These are phyloP conservation scores for Blastobotrys elegans DNA, from an alignment of 1,139 yeast species.

Conservation along the genomic window DNA sequence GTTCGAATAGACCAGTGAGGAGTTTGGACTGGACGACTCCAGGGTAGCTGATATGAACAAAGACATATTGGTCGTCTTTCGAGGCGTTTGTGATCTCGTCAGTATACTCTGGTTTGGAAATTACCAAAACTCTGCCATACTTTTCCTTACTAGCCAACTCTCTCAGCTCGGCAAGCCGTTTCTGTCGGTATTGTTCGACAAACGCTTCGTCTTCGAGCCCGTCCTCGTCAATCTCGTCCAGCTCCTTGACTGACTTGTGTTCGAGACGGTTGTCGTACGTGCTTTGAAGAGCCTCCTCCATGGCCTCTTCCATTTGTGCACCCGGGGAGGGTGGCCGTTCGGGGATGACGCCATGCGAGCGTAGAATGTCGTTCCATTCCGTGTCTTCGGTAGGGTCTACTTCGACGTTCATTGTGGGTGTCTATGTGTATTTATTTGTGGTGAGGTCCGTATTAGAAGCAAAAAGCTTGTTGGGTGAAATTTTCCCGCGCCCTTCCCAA, in stretches of 20 bases:
- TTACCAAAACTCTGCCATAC: slow-evolving; percentile 72
- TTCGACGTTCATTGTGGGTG: slow-evolving; percentile 56
- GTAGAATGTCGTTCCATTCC: slow-evolving; percentile 94
- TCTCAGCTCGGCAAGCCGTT: slow-evolving; percentile 69
- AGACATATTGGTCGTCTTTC: slow-evolving; percentile 46
- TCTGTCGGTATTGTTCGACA: slow-evolving; percentile 64
- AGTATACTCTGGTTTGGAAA: slow-evolving; percentile 83
- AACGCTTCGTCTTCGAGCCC: slow-evolving; percentile 70
- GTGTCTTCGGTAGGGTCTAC: slow-evolving; percentile 96
- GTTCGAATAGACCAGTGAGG: slow-evolving; percentile 48
- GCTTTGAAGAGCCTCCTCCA: slow-evolving; percentile 71
- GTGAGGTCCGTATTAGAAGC: no score
- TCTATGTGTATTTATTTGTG: no score
- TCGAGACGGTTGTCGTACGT: slow-evolving; percentile 78
- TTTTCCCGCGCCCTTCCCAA: no score
- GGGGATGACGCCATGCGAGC: slow-evolving; percentile 89
- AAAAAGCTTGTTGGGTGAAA: no score
- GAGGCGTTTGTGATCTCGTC: slow-evolving; percentile 82
- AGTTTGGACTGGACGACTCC: slow-evolving; percentile 72
- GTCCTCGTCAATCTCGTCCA: slow-evolving; percentile 73
- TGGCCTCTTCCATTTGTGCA: slow-evolving; percentile 76
- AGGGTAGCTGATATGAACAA: slow-evolving; percentile 71
- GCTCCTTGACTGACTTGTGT: slow-evolving; percentile 67
- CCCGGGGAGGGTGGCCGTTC: slow-evolving; percentile 88
- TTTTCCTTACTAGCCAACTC: slow-evolving; percentile 55